phyloP scores from a whole-genome alignment of 805 yeast species.

The Kregervanrija delftensis region DNA sequence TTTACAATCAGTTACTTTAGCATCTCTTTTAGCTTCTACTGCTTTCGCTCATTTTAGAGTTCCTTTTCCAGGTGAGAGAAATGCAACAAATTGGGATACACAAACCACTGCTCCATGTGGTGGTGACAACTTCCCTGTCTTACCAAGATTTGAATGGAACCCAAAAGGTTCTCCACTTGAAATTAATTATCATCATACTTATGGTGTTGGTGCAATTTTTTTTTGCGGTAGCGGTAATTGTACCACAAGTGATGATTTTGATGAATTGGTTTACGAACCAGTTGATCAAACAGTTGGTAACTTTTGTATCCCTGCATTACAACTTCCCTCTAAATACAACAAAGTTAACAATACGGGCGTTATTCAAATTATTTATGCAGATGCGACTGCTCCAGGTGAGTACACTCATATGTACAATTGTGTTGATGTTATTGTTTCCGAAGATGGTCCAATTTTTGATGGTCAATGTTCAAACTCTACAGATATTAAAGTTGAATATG shows the following conservation, averaged over 20 bases:
- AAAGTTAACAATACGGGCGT: constrained; percentile 20
- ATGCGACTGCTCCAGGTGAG: constrained; percentile 12
- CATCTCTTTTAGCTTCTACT: constrained; percentile 8
- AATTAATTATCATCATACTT: constrained; percentile 14
- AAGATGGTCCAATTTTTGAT: constrained; percentile 20
- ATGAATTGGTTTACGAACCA: constrained; percentile 18
- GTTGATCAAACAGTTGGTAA: constrained; percentile 21
- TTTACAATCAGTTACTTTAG: not conserved
- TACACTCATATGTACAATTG: constrained; percentile 25
- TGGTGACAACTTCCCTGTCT: constrained; percentile 20
- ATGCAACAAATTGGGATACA: constrained; percentile 24
- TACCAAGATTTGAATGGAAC: constrained; percentile 25
- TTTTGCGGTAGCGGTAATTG: constrained; percentile 21
- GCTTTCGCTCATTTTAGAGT: constrained; percentile 24
- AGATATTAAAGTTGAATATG: constrained; percentile 5
- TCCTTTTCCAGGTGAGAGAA: constrained; percentile 28
- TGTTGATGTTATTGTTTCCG: constrained; percentile 21
- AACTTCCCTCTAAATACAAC: constrained; percentile 18
- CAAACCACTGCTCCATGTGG: constrained; percentile 26
- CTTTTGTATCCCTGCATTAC: constrained; percentile 23
- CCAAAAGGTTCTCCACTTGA: constrained; percentile 27
- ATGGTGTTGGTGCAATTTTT: constrained; percentile 22
- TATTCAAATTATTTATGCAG: constrained; percentile 21
- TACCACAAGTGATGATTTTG: constrained; percentile 17
- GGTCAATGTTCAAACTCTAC: constrained; percentile 25